These are phyloP conservation scores for Carex sylvatica DNA, from an alignment of 202 grass and related monocot species.

Conservation along the genomic window DNA sequence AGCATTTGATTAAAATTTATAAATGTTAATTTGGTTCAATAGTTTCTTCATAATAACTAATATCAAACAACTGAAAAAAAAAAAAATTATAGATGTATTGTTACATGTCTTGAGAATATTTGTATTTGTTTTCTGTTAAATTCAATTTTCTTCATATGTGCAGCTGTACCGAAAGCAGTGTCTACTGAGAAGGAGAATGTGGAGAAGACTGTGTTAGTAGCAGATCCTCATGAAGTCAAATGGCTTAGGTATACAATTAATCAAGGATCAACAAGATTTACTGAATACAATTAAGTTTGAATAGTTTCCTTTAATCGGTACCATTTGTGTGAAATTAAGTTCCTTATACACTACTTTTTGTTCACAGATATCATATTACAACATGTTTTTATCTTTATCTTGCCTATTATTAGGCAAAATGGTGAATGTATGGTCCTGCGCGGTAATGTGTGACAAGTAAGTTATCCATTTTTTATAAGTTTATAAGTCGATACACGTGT, in stretches of 20 bases:
- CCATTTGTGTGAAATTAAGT: background rate
- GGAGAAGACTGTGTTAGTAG: constrained; percentile 42
- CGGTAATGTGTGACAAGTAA: constrained; percentile 93
- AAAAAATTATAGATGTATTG: background rate
- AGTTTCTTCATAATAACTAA: background rate
- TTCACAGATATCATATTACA: background rate
- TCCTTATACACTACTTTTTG: background rate
- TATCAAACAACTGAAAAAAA: background rate
- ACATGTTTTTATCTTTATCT: background rate
- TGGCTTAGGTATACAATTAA: too few relatives aligned
- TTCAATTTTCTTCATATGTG: constrained; percentile 16
- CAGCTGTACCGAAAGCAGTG: constrained; percentile 57
- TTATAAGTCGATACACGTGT: background rate
- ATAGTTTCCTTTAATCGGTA: background rate
- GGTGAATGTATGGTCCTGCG: constrained; percentile 94
- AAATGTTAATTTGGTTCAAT: background rate
- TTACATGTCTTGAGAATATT: background rate
- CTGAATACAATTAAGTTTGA: background rate
- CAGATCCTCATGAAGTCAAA: too few relatives aligned
- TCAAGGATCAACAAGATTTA: background rate
- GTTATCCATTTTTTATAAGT: background rate
- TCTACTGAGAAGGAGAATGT: constrained; percentile 43
- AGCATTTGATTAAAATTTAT: background rate
- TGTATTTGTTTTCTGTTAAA: background rate
- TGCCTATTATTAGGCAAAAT: constrained; percentile 67